Evolutionary conservation across 306 rosid species (phyloP).

Genomic region (Prunus armeniaca): DNA sequence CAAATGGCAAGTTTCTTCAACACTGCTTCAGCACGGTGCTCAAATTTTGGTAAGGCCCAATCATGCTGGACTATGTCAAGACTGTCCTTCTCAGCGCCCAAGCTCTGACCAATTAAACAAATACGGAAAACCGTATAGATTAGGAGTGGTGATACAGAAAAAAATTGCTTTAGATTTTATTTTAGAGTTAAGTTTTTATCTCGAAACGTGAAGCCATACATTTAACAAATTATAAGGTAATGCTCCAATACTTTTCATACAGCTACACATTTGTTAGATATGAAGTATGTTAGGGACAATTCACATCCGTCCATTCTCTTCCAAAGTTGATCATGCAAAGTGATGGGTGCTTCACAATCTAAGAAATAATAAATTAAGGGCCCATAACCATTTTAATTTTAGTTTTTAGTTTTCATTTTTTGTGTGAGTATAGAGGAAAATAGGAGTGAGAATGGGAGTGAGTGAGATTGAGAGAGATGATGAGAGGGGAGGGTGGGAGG

Average conservation of each 20-base stretch:
- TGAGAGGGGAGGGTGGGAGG: too few relatives aligned
- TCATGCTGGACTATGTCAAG: slow-evolving; percentile 97
- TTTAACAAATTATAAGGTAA: not conserved
- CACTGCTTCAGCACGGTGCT: slow-evolving; percentile 84
- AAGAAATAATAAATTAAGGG: not conserved
- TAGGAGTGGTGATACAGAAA: not conserved
- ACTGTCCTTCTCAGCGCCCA: slow-evolving; percentile 89
- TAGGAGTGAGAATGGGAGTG: too few relatives aligned
- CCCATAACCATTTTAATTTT: too few relatives aligned
- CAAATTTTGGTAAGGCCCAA: slow-evolving; percentile 86
- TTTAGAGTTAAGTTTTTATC: too few relatives aligned
- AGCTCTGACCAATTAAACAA: slow-evolving; percentile 49
- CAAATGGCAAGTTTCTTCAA: slow-evolving; percentile 52
- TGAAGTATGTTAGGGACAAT: not conserved
- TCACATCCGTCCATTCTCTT: not conserved
- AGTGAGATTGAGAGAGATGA: too few relatives aligned
- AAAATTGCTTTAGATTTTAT: not conserved
- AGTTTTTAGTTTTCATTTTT: too few relatives aligned
- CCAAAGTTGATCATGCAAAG: not conserved
- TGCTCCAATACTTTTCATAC: not conserved
- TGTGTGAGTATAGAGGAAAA: too few relatives aligned
- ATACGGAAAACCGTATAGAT: not conserved
- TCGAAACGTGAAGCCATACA: not conserved
- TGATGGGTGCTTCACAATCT: not conserved
- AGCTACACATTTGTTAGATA: not conserved